These are phyloP conservation scores for Schizothecium vesticola DNA, from an alignment of 495 filamentous ascomycete genomes.

Conservation along the genomic window DNA sequence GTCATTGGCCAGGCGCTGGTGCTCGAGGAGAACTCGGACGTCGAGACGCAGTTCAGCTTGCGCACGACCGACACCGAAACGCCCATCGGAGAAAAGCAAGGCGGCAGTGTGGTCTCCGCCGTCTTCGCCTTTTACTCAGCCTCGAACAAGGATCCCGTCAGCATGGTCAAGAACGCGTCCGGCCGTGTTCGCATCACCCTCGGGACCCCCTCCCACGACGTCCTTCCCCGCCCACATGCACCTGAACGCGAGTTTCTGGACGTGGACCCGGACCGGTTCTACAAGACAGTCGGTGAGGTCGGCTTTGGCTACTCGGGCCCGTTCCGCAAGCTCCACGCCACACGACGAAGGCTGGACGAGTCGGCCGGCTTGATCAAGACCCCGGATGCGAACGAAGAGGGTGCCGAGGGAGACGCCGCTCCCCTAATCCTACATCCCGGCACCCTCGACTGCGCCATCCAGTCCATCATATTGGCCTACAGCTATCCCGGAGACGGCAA, in stretches of 20 bases:
- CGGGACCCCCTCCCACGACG: slow-evolving; percentile 2
- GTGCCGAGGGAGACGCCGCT: neutral
- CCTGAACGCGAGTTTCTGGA: slow-evolving; percentile 18
- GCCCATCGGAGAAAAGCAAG: neutral
- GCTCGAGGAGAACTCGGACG: slow-evolving; percentile 11
- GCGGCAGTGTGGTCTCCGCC: neutral
- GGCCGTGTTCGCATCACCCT: slow-evolving; percentile 12
- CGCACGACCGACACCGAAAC: neutral
- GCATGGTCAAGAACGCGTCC: slow-evolving; percentile 16
- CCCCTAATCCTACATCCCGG: slow-evolving; percentile 25
- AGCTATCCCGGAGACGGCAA: slow-evolving; percentile 18
- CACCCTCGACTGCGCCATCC: slow-evolving; percentile 26
- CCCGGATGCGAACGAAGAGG: neutral
- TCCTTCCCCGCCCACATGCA: slow-evolving; percentile 16
- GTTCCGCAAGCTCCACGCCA: slow-evolving; percentile 7
- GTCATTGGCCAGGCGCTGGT: slow-evolving; percentile 13
- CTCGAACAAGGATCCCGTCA: slow-evolving; percentile 16
- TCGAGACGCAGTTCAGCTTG: slow-evolving; percentile 20
- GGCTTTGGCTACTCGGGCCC: slow-evolving; percentile 8
- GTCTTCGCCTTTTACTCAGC: slow-evolving; percentile 15
- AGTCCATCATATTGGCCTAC: slow-evolving; percentile 23
- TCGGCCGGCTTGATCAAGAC: slow-evolving; percentile 2
- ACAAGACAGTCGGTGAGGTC: slow-evolving; percentile 3
- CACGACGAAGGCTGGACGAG: neutral
- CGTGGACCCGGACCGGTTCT: slow-evolving; percentile 10